Evolutionary conservation across 352 stramenopile species (phyloP), one percentile per base, ranked within the genome.

Genomic region (Peronospora tabacina): DNA sequence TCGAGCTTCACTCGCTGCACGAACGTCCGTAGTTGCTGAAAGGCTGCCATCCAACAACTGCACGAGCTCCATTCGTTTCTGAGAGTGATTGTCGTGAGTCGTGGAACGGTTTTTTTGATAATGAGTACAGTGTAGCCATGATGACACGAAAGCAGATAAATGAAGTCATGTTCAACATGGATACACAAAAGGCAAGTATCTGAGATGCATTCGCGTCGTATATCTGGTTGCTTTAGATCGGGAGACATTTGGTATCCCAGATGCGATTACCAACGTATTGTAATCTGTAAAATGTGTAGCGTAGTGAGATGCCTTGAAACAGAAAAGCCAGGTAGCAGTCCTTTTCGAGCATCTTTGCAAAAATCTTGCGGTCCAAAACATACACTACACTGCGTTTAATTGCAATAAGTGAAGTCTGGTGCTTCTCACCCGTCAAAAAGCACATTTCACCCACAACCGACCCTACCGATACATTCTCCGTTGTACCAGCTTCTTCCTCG

Each of bases 261-360:
- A 90, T 90, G 34, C 79, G 79, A 36, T 90, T 90, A 34, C 79
- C 79, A 1, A 90, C 79, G 48, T 90, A 90, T 41, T 90, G 79
- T 37, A 87, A 65, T 13, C 79, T 67, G 44, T 81, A 78, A 0
- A 75, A 90, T 26, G 77, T 85, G 56, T 90, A 90, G 3, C 75
- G 70, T 19, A 90, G 49, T 12, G 79, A 80, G 24, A 90, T 81
- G 4, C 72, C 66, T 46, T 90, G 79, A 44, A 90, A 87, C 7
- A 87, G 60, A 44, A 87, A 90, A 13, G 79, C 79, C 11, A 90
- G 26, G 38, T 74, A 60, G 44, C 72, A 81, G 42, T 90, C 79
- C 1, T 75, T 66, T 5, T 58, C 44, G 0, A 82, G 52, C 79
- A 90, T 90, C n/a, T 74, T 64, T 0, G 78, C 58, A 15, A 90